phyloP scores from a whole-genome alignment of 192 early-diverging fungal genomes.

The Cetraspora pellucida region DNA sequence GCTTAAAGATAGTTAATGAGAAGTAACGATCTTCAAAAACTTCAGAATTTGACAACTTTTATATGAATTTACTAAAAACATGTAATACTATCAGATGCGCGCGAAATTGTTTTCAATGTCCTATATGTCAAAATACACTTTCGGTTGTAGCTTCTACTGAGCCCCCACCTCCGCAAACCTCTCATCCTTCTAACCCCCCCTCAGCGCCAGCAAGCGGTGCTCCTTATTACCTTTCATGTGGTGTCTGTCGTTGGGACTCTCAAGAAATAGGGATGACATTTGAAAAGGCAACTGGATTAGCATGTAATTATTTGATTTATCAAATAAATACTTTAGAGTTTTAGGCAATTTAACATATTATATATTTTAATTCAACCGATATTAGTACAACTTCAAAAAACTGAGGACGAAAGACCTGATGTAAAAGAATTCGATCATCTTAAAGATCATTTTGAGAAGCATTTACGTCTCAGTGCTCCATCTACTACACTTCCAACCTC shows the following conservation, averaged over 20 bases:
- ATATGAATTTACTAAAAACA: too few relatives aligned
- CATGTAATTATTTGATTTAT: conserved; percentile 67
- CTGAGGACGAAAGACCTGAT: conserved; percentile 68
- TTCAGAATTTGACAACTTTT: too few relatives aligned
- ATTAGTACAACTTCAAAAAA: conserved; percentile 78
- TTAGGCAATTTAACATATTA: too few relatives aligned
- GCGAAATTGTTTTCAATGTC: conserved; percentile 94
- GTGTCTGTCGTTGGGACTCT: conserved; percentile 93
- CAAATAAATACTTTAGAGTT: too few relatives aligned
- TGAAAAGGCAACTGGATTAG: conserved; percentile 90
- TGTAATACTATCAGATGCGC: conserved; percentile 58
- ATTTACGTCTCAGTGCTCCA: conserved; percentile 55
- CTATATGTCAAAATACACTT: conserved; percentile 79
- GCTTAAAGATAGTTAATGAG: too few relatives aligned
- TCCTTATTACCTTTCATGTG: conserved; percentile 77
- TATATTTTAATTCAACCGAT: background rate
- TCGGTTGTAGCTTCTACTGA: conserved; percentile 68
- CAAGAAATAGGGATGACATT: conserved; percentile 90
- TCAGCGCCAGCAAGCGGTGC: conserved; percentile 37
- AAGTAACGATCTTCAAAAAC: too few relatives aligned
- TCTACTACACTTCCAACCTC: conserved; percentile 38
- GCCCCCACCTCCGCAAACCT: background rate
- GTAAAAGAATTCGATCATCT: conserved; percentile 83
- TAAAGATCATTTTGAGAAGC: conserved; percentile 82
- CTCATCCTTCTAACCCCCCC: conserved; percentile 16